Percentiles rank a stretch among this genome's conserved stretches.
Conservation (phyloP, 1,284 basidiomycete genomes). For the Tetrapyrgos nigripes region DNA sequence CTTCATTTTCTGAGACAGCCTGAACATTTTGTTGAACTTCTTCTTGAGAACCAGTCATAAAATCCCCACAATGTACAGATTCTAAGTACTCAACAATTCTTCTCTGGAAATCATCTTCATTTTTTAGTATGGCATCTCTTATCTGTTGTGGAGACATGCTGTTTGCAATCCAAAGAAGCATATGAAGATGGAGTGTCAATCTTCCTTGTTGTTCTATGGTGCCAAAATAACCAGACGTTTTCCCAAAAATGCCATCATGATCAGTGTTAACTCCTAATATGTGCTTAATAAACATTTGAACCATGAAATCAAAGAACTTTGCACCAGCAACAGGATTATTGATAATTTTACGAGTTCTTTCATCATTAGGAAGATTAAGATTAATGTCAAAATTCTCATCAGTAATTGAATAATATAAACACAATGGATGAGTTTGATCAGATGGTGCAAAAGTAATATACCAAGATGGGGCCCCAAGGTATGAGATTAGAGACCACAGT, state of each 20-base stretch:
- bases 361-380: not conserved
- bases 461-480: slow-evolving; percentile 31
- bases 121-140: slow-evolving; percentile 23
- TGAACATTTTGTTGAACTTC: not conserved
- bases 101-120: slow-evolving; percentile 19
- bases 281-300: slow-evolving; percentile 12
- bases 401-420: slow-evolving; percentile 29
- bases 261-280: slow-evolving; percentile 9
- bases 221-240: slow-evolving; percentile 38
- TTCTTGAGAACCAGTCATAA: slow-evolving; percentile 12
- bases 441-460: slow-evolving; percentile 34
- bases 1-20: not conserved
- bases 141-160: slow-evolving; percentile 31
- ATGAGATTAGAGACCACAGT: slow-evolving; percentile 40
- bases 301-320: slow-evolving; percentile 18
- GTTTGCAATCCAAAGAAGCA: slow-evolving; percentile 37
- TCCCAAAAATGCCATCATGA: slow-evolving; percentile 27
- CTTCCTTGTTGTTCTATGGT: slow-evolving; percentile 41
- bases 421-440: slow-evolving; percentile 30
- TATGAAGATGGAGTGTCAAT: slow-evolving; percentile 37
- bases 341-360: slow-evolving; percentile 14
- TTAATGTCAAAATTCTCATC: slow-evolving; percentile 12
- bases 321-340: slow-evolving; percentile 22
- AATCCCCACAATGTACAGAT: slow-evolving; percentile 15
- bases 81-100: slow-evolving; percentile 22